Percentiles rank a stretch among this genome's conserved stretches.
phyloP scores from a whole-genome alignment of 768 basidiomycete species.

The Mrakia blollopis region DNA sequence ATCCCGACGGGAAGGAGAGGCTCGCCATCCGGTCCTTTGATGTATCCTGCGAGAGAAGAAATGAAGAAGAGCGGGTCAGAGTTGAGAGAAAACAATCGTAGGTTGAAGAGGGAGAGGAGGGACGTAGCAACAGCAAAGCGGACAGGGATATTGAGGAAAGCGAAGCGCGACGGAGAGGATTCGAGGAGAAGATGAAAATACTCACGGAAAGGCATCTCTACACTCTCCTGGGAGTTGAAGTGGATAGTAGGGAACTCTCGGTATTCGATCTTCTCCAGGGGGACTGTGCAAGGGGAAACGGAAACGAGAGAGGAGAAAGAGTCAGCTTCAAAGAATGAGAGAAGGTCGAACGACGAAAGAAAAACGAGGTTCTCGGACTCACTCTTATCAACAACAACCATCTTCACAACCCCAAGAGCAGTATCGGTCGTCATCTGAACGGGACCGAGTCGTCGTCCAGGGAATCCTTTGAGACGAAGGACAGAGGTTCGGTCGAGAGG shows the following conservation, averaged over 20 bases:
- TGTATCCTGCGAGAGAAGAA: slow-evolving; percentile 47
- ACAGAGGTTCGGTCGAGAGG: slow-evolving; percentile 77
- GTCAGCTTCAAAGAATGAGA: not conserved
- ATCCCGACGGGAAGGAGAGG: slow-evolving; percentile 85
- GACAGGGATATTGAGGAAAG: not conserved
- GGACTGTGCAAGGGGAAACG: slow-evolving; percentile 46
- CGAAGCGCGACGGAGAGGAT: slow-evolving; percentile 48
- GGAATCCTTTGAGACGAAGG: slow-evolving; percentile 81
- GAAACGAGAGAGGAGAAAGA: not conserved
- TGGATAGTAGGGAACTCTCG: slow-evolving; percentile 76
- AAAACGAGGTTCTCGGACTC: slow-evolving; percentile 33
- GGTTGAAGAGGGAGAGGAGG: not conserved
- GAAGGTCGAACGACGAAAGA: not conserved
- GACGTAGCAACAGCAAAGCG: not conserved
- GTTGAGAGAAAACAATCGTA: not conserved
- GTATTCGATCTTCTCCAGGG: slow-evolving; percentile 59
- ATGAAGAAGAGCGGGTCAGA: too few relatives aligned
- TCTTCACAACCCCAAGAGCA: slow-evolving; percentile 82
- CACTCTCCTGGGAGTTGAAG: slow-evolving; percentile 81
- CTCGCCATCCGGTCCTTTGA: slow-evolving; percentile 50
- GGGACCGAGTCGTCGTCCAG: slow-evolving; percentile 72
- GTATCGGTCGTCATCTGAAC: slow-evolving; percentile 99
- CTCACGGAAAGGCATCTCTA: slow-evolving; percentile 94
- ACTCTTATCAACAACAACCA: slow-evolving; percentile 70
- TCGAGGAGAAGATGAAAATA: too few relatives aligned